Base-by-base conservation (phyloP, 306 rosid species). In the Lablab purpureus region DNA sequence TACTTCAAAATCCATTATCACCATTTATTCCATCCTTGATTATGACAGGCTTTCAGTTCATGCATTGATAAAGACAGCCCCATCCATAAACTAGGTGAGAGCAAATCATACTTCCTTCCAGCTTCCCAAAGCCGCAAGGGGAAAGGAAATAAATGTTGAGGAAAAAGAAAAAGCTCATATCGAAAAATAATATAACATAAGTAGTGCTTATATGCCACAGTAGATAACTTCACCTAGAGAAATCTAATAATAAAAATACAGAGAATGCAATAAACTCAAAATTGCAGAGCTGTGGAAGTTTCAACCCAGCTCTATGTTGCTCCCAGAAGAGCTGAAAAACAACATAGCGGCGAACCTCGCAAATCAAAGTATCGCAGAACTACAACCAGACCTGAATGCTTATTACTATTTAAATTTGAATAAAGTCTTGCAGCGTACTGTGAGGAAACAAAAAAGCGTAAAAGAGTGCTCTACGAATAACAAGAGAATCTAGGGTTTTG, bases 401-500 rank as follows among this genome's bases (percentile, higher is more conserved):
- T 54, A 54, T 19, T 21, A 9, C 0, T 11, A 1, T 54, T 8
- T 55, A 4, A 25, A 58, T 11, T 23, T 58, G 0, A 13, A 12
- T 25, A 0, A 23, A 58, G 8, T 25, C 15, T 54, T n/a, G 0
- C 0, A 10, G 14, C 49, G 5, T 3, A 43, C 0, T 3, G 5
- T 43, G 0, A 43, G 17, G 17, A 43, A 43, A 54, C 30, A 73
- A 73, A 18, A 30, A 51, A 22, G 28, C 36, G 30, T 30, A 21
- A 55, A 34, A 62, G 6, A 76, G 60, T 30, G 15, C 0, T n/a
- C 0, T n/a, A 17, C 30, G 15, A 19, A 28, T 14, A 55, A 78
- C 7, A 10, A 81, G 3, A 80, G 32, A 87, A 90, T 71, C 69
- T 85, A 80, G 89, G 91, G 90, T 86, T 90, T 34, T 79, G 37